Conservation (phyloP, 2,329 filamentous ascomycete genomes). For the Aphanoascus verrucosus region DNA sequence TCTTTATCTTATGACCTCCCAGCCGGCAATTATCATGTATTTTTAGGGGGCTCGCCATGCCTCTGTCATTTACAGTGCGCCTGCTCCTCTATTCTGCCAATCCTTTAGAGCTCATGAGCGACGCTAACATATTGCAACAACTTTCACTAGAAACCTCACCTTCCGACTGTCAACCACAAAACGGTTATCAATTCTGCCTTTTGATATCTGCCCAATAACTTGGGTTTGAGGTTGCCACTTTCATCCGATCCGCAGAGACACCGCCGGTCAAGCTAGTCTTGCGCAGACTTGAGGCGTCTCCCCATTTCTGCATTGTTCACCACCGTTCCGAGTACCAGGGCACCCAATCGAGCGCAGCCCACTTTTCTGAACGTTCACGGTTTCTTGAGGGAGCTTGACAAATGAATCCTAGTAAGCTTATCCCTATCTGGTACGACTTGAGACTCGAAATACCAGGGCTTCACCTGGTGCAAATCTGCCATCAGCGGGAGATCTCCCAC, state of each 20-base stretch:
- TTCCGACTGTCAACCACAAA: not conserved
- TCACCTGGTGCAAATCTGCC: constrained; percentile 6
- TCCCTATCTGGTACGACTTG: constrained; percentile 18
- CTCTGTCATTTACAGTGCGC: not conserved
- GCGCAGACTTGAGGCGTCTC: not conserved
- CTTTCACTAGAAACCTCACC: not conserved
- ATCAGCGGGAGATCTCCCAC: constrained; percentile 15
- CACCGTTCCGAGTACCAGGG: constrained; percentile 11
- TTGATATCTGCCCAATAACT: constrained; percentile 12
- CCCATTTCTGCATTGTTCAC: constrained; percentile 8
- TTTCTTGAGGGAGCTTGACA: constrained; percentile 14
- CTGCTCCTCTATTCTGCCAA: not conserved
- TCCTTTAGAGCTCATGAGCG: not conserved
- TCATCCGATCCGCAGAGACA: constrained; percentile 1
- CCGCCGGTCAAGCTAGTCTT: constrained; percentile 4
- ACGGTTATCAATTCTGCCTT: not conserved
- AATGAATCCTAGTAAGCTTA: constrained; percentile 22
- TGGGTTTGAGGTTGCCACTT: constrained; percentile 9
- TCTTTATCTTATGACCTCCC: constrained; percentile 3
- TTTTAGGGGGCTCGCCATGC: not conserved
- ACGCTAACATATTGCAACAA: constrained; percentile 1
- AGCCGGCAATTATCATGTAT: not conserved
- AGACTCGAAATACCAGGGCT: constrained; percentile 5
- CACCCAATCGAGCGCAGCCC: constrained; percentile 14
- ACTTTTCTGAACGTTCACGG: constrained; percentile 4